A percentile compares a stretch with the other conserved stretches of the same genome.
Evolutionary conservation across 495 filamentous ascomycete species (phyloP).

Genomic region (Parachaetomium inaequale): DNA sequence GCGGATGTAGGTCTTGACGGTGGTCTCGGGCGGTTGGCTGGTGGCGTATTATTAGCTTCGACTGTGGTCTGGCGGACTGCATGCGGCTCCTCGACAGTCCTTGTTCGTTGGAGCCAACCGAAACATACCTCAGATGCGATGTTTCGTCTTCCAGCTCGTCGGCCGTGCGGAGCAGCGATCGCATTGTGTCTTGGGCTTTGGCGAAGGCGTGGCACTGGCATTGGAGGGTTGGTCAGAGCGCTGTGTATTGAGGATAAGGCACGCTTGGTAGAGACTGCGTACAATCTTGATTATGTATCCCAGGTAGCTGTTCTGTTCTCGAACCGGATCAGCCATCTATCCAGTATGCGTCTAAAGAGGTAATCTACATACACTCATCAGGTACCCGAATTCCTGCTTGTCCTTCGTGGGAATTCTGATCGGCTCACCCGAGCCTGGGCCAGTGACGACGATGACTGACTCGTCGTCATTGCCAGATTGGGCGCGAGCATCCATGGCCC

Average conservation of each 20-base stretch:
- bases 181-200: slow-evolving; percentile 10
- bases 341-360: not conserved
- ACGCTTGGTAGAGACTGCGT: not conserved
- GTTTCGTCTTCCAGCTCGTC: slow-evolving; percentile 2
- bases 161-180: not conserved
- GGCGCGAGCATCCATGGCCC: not conserved
- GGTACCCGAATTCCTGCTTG: slow-evolving; percentile 2
- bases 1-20: slow-evolving; percentile 61
- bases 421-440: not conserved
- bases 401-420: slow-evolving; percentile 14
- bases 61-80: too few species aligned
- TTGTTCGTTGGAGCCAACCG: too few species aligned
- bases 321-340: not conserved
- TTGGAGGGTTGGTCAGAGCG: not conserved
- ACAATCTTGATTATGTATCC: slow-evolving; percentile 23
- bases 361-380: slow-evolving; percentile 14
- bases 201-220: slow-evolving; percentile 17
- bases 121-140: slow-evolving; percentile 16
- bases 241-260: not conserved
- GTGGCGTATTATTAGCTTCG: not conserved
- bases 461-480: not conserved
- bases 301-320: slow-evolving; percentile 18
- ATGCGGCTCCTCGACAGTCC: too few species aligned
- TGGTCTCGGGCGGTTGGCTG: slow-evolving; percentile 25
- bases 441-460: not conserved